phyloP scores from a whole-genome alignment of 1,284 basidiomycete genomes.

The Taiwanofungus camphoratus region DNA sequence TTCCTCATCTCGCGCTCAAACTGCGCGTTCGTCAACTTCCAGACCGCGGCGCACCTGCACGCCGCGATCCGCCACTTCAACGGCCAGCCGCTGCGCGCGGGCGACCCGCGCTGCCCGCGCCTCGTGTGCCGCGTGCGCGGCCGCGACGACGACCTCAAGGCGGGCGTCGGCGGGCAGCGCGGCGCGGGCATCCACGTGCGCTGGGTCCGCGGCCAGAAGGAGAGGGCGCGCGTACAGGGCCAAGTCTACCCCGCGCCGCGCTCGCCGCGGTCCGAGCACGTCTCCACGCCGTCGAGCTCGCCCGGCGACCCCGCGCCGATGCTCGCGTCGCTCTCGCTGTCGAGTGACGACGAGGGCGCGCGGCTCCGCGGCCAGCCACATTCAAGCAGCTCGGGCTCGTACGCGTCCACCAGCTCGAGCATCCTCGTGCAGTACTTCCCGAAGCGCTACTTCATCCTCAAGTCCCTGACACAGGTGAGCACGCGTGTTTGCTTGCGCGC shows the following conservation, averaged over 20 bases:
- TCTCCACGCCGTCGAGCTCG: slow-evolving; percentile 20
- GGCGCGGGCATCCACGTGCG: slow-evolving; percentile 80
- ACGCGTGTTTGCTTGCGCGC: background rate
- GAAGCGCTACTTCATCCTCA: slow-evolving; percentile 88
- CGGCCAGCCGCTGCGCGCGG: slow-evolving; percentile 56
- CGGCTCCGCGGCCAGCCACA: slow-evolving; percentile 27
- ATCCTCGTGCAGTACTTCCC: slow-evolving; percentile 75
- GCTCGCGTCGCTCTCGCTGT: slow-evolving; percentile 28
- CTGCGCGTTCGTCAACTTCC: slow-evolving; percentile 92
- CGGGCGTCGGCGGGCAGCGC: slow-evolving; percentile 89
- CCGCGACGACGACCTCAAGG: slow-evolving; percentile 81
- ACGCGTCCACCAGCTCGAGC: slow-evolving; percentile 68
- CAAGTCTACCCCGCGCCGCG: slow-evolving; percentile 9
- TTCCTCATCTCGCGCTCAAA: slow-evolving; percentile 91
- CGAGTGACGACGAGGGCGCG: slow-evolving; percentile 36
- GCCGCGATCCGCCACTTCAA: slow-evolving; percentile 72
- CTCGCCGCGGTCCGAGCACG: slow-evolving; percentile 25
- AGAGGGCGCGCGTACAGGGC: slow-evolving; percentile 10
- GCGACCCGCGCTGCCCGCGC: slow-evolving; percentile 69
- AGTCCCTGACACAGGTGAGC: slow-evolving; percentile 75
- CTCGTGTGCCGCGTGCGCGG: slow-evolving; percentile 84
- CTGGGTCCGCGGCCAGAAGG: slow-evolving; percentile 66
- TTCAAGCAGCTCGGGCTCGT: slow-evolving; percentile 63
- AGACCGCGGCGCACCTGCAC: slow-evolving; percentile 56
- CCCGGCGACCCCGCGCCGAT: slow-evolving; percentile 17